A percentile compares a stretch with the other conserved stretches of the same genome.
phyloP scores from a whole-genome alignment of 2,329 filamentous ascomycete genomes.

The Exophiala alcalophila region DNA sequence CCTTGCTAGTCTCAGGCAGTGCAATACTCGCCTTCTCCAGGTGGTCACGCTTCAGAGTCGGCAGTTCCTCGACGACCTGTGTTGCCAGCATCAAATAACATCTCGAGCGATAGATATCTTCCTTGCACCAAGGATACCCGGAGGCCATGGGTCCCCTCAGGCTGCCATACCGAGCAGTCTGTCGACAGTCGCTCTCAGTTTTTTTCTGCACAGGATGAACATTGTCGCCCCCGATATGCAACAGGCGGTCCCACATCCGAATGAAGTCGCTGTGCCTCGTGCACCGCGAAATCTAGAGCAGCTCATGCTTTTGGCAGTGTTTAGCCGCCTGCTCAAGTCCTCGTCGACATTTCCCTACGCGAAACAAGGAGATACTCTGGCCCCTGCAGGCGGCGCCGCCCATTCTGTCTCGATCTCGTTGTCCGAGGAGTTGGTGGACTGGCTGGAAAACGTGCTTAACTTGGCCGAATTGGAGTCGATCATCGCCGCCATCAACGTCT shows the following conservation, averaged over 20 bases:
- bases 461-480: constrained; percentile 16
- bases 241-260: not conserved
- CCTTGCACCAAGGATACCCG: not conserved
- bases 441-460: constrained; percentile 8
- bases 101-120: constrained; percentile 7
- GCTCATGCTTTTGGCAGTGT: constrained; percentile 16
- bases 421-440: constrained; percentile 9
- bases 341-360: constrained; percentile 4
- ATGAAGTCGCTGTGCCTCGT: not conserved
- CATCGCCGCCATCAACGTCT: constrained; percentile 15
- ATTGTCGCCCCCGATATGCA: constrained; percentile 8
- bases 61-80: constrained; percentile 7
- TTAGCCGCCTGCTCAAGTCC: constrained; percentile 11
- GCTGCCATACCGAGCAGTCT: too few species aligned
- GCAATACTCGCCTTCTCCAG: constrained; percentile 4
- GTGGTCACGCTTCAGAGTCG: not conserved
- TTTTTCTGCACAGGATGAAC: constrained; percentile 10
- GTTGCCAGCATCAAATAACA: constrained; percentile 4
- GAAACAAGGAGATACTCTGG: constrained; percentile 5
- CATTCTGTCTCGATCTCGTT: constrained; percentile 5
- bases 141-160: too few species aligned
- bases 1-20: constrained; percentile 7
- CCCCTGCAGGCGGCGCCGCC: constrained; percentile 3
- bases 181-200: too few species aligned
- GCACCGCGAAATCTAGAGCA: not conserved